Percentiles rank a stretch among this genome's conserved stretches.
These are phyloP conservation scores for Theileria orientalis DNA, from an alignment of 169 alveolate species.

Conservation along the genomic window DNA sequence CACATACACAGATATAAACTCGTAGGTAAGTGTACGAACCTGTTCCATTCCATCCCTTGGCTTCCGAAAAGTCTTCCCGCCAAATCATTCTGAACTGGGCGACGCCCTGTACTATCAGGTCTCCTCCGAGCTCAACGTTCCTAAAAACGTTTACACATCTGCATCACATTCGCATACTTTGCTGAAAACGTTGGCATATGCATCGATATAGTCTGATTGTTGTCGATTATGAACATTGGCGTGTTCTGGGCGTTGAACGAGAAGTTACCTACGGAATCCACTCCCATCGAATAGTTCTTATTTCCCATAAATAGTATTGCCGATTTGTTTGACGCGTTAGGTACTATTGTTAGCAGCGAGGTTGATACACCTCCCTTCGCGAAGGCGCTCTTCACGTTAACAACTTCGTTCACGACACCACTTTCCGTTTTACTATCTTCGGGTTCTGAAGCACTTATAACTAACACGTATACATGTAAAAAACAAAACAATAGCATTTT, in stretches of 20 bases:
- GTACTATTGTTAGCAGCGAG: slow-evolving; percentile 51
- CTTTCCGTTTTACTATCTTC: background rate
- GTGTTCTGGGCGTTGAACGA: slow-evolving; percentile 46
- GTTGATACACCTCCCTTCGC: slow-evolving; percentile 64
- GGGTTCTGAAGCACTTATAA: background rate
- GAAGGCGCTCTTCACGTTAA: slow-evolving; percentile 16
- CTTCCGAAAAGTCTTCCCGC: slow-evolving; percentile 67
- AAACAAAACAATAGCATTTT: background rate
- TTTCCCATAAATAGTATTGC: slow-evolving; percentile 38
- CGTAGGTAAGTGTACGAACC: slow-evolving; percentile 21
- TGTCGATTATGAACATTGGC: slow-evolving; percentile 59
- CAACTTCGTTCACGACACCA: slow-evolving; percentile 13
- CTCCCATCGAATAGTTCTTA: slow-evolving; percentile 50
- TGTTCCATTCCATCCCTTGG: slow-evolving; percentile 76
- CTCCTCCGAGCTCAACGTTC: slow-evolving; percentile 67
- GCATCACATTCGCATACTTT: slow-evolving; percentile 1
- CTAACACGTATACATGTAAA: background rate
- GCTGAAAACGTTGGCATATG: slow-evolving; percentile 59
- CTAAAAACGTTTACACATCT: slow-evolving; percentile 6
- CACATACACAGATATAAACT: no score
- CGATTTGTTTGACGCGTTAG: slow-evolving; percentile 27
- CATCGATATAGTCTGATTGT: slow-evolving; percentile 50
- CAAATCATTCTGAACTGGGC: slow-evolving; percentile 73
- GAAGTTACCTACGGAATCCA: slow-evolving; percentile 63
- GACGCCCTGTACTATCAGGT: slow-evolving; percentile 59